Percentiles rank a stretch among this genome's conserved stretches.
Conservation (phyloP, 2,329 filamentous ascomycete species). For the Exophiala sideris region DNA sequence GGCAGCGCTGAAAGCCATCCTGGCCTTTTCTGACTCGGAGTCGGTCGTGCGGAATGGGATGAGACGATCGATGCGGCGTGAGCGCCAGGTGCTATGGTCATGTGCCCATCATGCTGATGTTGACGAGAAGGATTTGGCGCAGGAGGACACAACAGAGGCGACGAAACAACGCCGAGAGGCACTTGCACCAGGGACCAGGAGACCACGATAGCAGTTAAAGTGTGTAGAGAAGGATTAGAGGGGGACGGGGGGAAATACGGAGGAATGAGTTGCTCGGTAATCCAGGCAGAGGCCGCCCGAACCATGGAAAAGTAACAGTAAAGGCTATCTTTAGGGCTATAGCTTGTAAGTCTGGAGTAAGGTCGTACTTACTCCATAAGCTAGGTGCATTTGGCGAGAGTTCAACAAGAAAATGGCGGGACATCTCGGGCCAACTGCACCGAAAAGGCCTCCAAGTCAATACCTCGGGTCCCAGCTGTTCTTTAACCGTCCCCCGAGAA, state of each 20-base stretch:
- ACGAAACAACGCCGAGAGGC: too few species aligned
- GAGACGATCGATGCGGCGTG: background rate
- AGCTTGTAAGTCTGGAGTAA: too few species aligned
- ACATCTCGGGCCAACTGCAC: too few species aligned
- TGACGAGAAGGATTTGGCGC: background rate
- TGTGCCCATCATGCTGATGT: background rate
- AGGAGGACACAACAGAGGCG: background rate
- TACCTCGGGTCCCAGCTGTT: too few species aligned
- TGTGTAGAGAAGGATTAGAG: background rate
- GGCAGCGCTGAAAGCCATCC: slow-evolving; percentile 28
- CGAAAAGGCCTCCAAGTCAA: too few species aligned
- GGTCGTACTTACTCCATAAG: too few species aligned
- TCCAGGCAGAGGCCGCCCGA: background rate
- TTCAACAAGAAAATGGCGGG: too few species aligned
- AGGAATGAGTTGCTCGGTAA: background rate
- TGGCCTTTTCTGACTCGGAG: slow-evolving; percentile 2
- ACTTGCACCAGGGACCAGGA: too few species aligned
- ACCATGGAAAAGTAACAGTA: background rate
- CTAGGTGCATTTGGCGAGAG: too few species aligned
- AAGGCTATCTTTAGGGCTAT: background rate
- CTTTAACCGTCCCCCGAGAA: too few species aligned
- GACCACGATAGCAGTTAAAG: background rate
- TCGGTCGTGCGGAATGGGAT: background rate
- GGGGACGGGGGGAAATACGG: background rate
- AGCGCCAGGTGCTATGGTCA: background rate